A percentile compares a stretch with the other conserved stretches of the same genome.
These are phyloP conservation scores for Lactarius quietus DNA, from an alignment of 768 basidiomycete species.

Conservation along the genomic window DNA sequence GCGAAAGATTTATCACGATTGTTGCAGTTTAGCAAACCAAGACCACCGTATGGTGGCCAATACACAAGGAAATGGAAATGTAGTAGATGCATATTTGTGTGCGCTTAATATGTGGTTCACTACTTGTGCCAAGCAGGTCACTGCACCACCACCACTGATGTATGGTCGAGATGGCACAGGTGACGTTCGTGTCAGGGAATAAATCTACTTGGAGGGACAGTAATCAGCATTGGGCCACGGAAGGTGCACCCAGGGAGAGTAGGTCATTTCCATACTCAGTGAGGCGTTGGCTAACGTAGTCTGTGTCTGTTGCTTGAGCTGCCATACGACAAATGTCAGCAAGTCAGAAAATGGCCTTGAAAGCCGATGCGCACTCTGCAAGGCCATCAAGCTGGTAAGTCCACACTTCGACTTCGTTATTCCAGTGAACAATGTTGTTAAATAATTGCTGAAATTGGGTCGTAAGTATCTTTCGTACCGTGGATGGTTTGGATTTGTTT, in stretches of 20 bases:
- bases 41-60: too few species aligned
- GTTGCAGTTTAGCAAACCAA: too few species aligned
- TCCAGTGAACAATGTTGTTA: slow-evolving; percentile 58
- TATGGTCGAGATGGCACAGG: too few species aligned
- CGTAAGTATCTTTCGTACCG: not conserved
- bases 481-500: not conserved
- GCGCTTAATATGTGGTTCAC: too few species aligned
- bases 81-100: too few species aligned
- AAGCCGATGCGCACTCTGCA: slow-evolving; percentile 36
- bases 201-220: too few species aligned
- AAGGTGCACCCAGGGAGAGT: slow-evolving; percentile 55
- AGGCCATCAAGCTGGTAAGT: slow-evolving; percentile 39
- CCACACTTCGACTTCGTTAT: slow-evolving; percentile 48
- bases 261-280: slow-evolving; percentile 59
- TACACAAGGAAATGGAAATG: too few species aligned
- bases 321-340: not conserved
- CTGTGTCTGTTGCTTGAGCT: slow-evolving; percentile 62
- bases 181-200: too few species aligned
- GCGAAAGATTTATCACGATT: too few species aligned
- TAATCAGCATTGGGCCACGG: too few species aligned
- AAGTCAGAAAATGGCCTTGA: not conserved
- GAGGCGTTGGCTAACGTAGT: slow-evolving; percentile 52
- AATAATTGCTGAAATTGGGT: slow-evolving; percentile 44
- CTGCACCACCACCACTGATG: too few species aligned
- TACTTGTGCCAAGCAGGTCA: too few species aligned